These are phyloP conservation scores for Ascochyta lentis DNA, from an alignment of 2,329 filamentous ascomycete genomes.

Conservation along the genomic window DNA sequence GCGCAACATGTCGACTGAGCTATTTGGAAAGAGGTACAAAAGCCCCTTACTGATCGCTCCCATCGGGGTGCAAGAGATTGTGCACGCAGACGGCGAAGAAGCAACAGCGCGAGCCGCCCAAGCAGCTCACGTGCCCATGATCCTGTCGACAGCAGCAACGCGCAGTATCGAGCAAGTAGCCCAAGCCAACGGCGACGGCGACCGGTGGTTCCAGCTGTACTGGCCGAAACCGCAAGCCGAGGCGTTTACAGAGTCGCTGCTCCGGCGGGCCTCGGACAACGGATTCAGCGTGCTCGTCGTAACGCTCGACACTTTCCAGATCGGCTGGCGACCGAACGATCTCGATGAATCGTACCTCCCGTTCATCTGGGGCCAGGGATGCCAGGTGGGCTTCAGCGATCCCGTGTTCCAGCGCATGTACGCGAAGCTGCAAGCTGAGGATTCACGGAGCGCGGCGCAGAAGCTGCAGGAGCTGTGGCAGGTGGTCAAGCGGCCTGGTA, in stretches of 20 bases:
- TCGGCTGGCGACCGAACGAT: conserved; percentile 73
- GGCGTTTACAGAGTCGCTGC: conserved; percentile 68
- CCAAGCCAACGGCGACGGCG: conserved; percentile 61
- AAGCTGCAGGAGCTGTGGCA: conserved; percentile 48
- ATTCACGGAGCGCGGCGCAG: conserved; percentile 38
- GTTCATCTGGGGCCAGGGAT: conserved; percentile 58
- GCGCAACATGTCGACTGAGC: conserved; percentile 37
- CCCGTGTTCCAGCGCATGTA: conserved; percentile 46
- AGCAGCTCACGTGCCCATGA: conserved; percentile 68
- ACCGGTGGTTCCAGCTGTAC: conserved; percentile 77
- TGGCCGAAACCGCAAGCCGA: conserved; percentile 72
- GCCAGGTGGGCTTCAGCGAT: conserved; percentile 46
- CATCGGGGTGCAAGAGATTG: conserved; percentile 72
- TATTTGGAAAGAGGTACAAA: conserved; percentile 54
- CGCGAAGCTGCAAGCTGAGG: conserved; percentile 39
- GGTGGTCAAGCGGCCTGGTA: conserved; percentile 46
- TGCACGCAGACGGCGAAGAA: conserved; percentile 69
- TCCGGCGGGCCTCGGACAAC: conserved; percentile 65
- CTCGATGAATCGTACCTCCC: conserved; percentile 68
- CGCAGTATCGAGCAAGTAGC: conserved; percentile 72
- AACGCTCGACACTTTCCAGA: conserved; percentile 73
- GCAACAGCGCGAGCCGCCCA: conserved; percentile 69
- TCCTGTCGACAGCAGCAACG: conserved; percentile 69
- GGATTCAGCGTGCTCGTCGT: conserved; percentile 73
- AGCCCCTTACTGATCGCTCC: conserved; percentile 69